Base-by-base conservation (phyloP, 176 grass and related monocot species). In the Triticum turgidum region DNA sequence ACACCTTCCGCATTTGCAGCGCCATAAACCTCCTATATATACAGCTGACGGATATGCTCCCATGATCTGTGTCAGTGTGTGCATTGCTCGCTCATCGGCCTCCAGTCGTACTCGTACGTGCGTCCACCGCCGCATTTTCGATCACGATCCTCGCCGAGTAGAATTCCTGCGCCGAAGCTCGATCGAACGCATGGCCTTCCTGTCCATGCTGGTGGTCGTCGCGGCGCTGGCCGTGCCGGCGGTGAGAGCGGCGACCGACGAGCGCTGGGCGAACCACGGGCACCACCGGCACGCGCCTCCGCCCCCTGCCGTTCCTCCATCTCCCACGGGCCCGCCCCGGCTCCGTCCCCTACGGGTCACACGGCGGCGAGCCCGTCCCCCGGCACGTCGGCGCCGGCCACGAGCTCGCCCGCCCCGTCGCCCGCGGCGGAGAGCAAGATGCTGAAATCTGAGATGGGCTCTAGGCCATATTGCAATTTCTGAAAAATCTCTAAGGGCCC, bases 321-420 rank as follows among this genome's bases (percentile, higher is more conserved):
- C 35, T 13, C 59, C 8, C 0, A 9, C 6, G 9, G 5, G 7
- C 37, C 34, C 2, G 80, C 76, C 5, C 33, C 45, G 33, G 77
- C 33, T 22, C 47, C 74, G 56, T 5, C 69, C 8, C 52, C 63
- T 2, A 1, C 6, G 3, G 69, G 3, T 7, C 5, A 10, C 10
- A 37, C 65, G 51, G 15, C 73, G 56, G 20, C 56, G 39, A 42
- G 1, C 80, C 6, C 61, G 6, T 14, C 24, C 10, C 34, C 82
- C 24, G 24, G 7, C 24, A 8, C 70, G 70, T 15, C 72, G 72
- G 42, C 41, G 24, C 42, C 72, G 22, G 39, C n/a, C 42, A 34
- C 47, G 47, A 44, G 3, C 21, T 76, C 87, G 35, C 69, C 83
- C 14, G 83, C 77, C 9, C 88, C 83, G 11, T 76, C 77, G 27